Percentiles rank a stretch among this genome's conserved stretches.
Conservation (phyloP, 176 grass and related monocot species). For the Oryza officinalis region DNA sequence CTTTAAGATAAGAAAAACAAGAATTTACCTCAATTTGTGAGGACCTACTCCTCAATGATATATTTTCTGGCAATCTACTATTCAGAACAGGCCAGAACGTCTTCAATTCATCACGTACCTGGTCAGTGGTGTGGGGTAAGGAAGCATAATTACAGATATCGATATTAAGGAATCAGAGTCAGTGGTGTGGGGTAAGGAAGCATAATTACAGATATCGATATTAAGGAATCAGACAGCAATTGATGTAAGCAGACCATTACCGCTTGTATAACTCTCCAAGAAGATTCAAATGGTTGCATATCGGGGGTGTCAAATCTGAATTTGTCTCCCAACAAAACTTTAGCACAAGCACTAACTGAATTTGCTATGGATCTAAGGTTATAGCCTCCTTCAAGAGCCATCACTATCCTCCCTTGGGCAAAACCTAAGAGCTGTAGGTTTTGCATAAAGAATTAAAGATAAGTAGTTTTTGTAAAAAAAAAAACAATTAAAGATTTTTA, state of each 20-base stretch:
- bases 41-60: conserved; percentile 47
- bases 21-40: conserved; percentile 53
- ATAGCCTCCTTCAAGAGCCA: conserved; percentile 96
- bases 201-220: conserved; percentile 27
- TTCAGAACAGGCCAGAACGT: conserved; percentile 73
- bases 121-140: neutral
- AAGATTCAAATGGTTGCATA: conserved; percentile 68
- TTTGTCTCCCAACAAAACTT: conserved; percentile 79
- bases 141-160: conserved; percentile 26
- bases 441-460: conserved; percentile 17
- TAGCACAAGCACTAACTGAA: conserved; percentile 81
- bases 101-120: conserved; percentile 94
- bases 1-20: conserved; percentile 19
- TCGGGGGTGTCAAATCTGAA: conserved; percentile 41
- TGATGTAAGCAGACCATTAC: conserved; percentile 55
- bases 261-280: conserved; percentile 78
- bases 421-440: conserved; percentile 70
- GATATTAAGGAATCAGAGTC: too few species aligned
- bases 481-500: neutral
- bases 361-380: conserved; percentile 89
- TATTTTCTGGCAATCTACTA: conserved; percentile 58
- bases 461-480: neutral
- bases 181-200: neutral
- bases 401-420: conserved; percentile 90
- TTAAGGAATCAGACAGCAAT: conserved; percentile 34